phyloP scores from a whole-genome alignment of 2,329 filamentous ascomycete species.

The Akanthomyces uredinophilus region DNA sequence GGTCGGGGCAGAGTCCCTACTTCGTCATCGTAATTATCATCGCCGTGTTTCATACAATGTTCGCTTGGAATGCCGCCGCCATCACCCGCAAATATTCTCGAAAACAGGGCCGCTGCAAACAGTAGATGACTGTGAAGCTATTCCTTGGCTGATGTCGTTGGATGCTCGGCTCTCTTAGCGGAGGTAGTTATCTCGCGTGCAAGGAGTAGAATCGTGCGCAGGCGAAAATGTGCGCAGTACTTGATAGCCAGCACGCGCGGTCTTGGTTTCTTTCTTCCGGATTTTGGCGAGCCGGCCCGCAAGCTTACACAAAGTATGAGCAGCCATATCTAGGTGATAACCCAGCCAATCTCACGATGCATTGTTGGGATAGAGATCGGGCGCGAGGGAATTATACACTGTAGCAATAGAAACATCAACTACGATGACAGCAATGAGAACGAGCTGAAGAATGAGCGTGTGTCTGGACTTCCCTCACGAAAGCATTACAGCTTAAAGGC shows the following conservation, averaged over 20 bases:
- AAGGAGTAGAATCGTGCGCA: not conserved
- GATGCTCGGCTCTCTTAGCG: slow-evolving; percentile 46
- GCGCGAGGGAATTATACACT: slow-evolving; percentile 74
- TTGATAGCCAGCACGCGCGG: slow-evolving; percentile 5
- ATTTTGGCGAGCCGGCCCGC: slow-evolving; percentile 54
- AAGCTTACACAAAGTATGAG: slow-evolving; percentile 65
- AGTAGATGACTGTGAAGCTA: slow-evolving; percentile 63
- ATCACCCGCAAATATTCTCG: slow-evolving; percentile 49
- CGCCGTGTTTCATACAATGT: slow-evolving; percentile 43
- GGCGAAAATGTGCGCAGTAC: slow-evolving; percentile 2
- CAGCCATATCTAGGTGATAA: slow-evolving; percentile 67
- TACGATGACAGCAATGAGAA: slow-evolving; percentile 59
- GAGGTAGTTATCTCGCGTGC: not conserved
- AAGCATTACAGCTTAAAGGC: slow-evolving; percentile 67
- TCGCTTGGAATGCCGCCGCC: slow-evolving; percentile 35
- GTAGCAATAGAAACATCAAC: slow-evolving; percentile 60
- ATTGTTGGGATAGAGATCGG: slow-evolving; percentile 81
- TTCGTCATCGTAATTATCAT: slow-evolving; percentile 42
- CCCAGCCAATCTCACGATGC: slow-evolving; percentile 87
- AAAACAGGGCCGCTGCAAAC: slow-evolving; percentile 62
- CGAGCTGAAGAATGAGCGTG: slow-evolving; percentile 62
- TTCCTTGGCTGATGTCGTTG: slow-evolving; percentile 69
- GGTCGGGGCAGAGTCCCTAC: slow-evolving; percentile 24
- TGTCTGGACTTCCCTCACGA: slow-evolving; percentile 75
- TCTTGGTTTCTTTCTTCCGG: slow-evolving; percentile 11